Base-by-base conservation (phyloP, 2,329 filamentous ascomycete genomes). In the Onygenales sp. region DNA sequence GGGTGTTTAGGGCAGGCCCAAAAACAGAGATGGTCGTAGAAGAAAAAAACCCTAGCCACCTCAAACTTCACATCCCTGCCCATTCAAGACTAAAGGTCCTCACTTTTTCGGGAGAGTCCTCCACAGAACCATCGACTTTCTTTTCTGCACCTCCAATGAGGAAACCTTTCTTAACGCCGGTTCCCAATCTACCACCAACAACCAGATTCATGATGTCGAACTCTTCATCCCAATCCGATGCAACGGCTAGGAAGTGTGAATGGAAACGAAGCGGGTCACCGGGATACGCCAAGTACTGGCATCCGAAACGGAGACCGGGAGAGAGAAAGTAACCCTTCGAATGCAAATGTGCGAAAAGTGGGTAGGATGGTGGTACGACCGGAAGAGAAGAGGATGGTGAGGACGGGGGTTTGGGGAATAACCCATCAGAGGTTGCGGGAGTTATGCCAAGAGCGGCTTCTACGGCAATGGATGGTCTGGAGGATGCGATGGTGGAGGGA, bases 251-350 rank as follows among this genome's bases (percentile, higher is more conserved):
- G 67, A 95, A 97, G 68, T 98, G 93, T 45, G 89, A 93, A 70
- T 98, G 93, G 67, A 94, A 98, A 9, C 93, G 85, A 50, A 98
- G 76, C 1, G 93, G 90, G 67, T 98, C 93, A 45, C 93, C 93
- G 0, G 93, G 93, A 63, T 98, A 98, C 4, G 94, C 88, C 61
- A 90, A 89, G 70, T 95, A 96, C 64, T 93, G 84, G 62, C 91
- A 94, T 31, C 93, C 93, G 64, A 98, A 98, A 31, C 93, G 87
- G 51, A 98, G 78, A 7, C 93, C 93, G 1, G 93, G 93, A 52
- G 90, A 91, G 64, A 93, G 83, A 72, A 86, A 97, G 71, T 92
- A 96, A 49, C 86, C 87, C 14, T 80, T 77, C 6, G 79, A 76
- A 64, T 96, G 88, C 31, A 98, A 75, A 65, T 93, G 85, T 37